These are phyloP conservation scores for Eimeria nieschulzi DNA, from an alignment of 169 alveolate genomes.

Conservation along the genomic window DNA sequence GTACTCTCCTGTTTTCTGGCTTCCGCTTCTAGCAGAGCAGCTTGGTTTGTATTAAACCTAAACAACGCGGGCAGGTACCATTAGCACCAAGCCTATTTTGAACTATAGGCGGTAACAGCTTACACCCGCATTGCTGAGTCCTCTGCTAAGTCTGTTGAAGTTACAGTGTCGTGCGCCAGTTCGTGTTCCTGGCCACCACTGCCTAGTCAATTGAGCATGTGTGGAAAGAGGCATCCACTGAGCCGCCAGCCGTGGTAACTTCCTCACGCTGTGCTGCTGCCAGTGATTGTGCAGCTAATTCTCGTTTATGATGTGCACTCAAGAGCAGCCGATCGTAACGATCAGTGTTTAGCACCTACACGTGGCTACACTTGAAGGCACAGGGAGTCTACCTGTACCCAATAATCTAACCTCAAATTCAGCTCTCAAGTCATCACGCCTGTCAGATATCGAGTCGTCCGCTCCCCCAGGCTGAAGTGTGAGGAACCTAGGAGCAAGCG, in stretches of 20 bases:
- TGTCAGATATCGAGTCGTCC: conserved; percentile 39
- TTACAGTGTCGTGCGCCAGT: background rate
- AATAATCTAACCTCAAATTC: conserved; percentile 49
- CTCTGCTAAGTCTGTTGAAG: background rate
- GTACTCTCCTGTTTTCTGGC: conserved; percentile 67
- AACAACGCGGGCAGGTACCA: background rate
- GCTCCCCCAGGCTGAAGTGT: conserved; percentile 2
- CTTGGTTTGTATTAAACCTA: conserved; percentile 63
- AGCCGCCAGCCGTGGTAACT: too few species aligned
- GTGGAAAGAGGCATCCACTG: background rate
- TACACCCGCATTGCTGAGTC: background rate
- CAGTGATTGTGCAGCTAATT: conserved; percentile 43
- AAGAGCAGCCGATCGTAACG: conserved; percentile 68
- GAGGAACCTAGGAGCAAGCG: conserved; percentile 31
- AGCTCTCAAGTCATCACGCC: conserved; percentile 47
- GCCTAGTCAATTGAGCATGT: background rate
- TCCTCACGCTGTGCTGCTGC: conserved; percentile 73
- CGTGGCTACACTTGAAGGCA: background rate
- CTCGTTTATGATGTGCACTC: conserved; percentile 48
- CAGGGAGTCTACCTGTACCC: background rate
- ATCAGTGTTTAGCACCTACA: conserved; percentile 71
- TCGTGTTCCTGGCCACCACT: background rate
- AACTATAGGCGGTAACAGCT: background rate
- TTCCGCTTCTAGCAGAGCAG: conserved; percentile 60
- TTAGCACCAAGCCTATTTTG: background rate